Evolutionary conservation across 352 stramenopile genomes (phyloP).

Genomic region (Globisporangium acanthophoron): DNA sequence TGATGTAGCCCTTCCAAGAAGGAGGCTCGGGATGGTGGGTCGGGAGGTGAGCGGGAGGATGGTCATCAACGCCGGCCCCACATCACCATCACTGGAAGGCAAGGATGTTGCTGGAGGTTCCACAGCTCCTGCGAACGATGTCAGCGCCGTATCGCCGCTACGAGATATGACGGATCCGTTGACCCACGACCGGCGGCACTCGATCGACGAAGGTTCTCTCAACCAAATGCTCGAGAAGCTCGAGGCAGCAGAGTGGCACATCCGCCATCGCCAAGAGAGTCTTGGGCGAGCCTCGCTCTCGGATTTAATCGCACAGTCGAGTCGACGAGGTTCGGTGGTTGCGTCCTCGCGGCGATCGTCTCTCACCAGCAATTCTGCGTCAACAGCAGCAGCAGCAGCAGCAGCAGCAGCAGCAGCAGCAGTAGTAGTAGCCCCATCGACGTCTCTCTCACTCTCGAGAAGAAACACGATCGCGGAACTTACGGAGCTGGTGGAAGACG

Average conservation of each 20-base stretch:
- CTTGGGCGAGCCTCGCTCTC: constrained; percentile 20
- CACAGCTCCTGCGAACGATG: neutral
- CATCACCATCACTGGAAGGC: neutral
- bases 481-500: constrained; percentile 27
- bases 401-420: neutral
- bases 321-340: constrained; percentile 1
- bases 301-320: constrained; percentile 11
- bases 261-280: constrained; percentile 29
- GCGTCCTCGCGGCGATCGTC: constrained; percentile 6
- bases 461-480: constrained; percentile 17
- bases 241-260: constrained; percentile 42
- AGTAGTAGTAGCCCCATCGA: neutral
- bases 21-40: constrained; percentile 2
- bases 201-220: constrained; percentile 15
- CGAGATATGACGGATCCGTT: neutral
- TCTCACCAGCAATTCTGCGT: neutral
- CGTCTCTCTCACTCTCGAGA: neutral
- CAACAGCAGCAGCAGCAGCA: neutral
- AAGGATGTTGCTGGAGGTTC: neutral
- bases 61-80: neutral
- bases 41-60: neutral
- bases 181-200: neutral
- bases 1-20: neutral
- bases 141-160: neutral
- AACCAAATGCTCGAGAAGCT: constrained; percentile 29